These are phyloP conservation scores for Fraxinus xanthoxyloides DNA, from an alignment of 305 asterid species.

Conservation along the genomic window DNA sequence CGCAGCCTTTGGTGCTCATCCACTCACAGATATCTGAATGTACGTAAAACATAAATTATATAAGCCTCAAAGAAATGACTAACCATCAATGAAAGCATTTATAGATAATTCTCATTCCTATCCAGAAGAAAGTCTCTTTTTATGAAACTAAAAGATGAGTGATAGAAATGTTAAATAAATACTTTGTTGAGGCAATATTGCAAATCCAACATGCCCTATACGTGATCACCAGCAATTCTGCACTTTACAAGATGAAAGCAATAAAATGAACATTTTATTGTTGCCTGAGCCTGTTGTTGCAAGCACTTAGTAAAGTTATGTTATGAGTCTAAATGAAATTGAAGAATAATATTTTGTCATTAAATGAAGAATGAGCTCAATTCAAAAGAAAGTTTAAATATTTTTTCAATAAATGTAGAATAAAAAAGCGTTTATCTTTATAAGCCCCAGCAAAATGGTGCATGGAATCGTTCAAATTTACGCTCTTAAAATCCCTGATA, in stretches of 20 bases:
- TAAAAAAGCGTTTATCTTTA: not conserved
- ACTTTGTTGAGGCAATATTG: not conserved
- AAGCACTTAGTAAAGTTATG: not conserved
- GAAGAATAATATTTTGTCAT: not conserved
- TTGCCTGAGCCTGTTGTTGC: not conserved
- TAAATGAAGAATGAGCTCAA: slow-evolving; percentile 1
- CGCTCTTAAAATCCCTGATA: slow-evolving; percentile 7
- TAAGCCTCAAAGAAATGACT: slow-evolving; percentile 15
- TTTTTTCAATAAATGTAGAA: not conserved
- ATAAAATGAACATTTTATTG: not conserved
- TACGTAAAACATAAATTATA: slow-evolving; percentile 18
- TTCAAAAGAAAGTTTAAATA: not conserved
- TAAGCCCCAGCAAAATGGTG: not conserved
- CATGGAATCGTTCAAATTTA: not conserved
- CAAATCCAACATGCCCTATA: not conserved
- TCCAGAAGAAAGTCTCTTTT: not conserved
- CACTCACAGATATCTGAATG: slow-evolving; percentile 65
- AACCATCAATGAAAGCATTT: not conserved
- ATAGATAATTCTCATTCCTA: not conserved
- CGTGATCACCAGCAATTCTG: not conserved
- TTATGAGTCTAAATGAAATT: not conserved
- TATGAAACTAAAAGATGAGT: not conserved
- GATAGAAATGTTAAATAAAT: not conserved
- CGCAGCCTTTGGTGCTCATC: slow-evolving; percentile 57
- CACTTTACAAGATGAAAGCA: not conserved